Base-by-base conservation (phyloP, 1,139 yeast genomes). In the Wickerhamomyces sp. region DNA sequence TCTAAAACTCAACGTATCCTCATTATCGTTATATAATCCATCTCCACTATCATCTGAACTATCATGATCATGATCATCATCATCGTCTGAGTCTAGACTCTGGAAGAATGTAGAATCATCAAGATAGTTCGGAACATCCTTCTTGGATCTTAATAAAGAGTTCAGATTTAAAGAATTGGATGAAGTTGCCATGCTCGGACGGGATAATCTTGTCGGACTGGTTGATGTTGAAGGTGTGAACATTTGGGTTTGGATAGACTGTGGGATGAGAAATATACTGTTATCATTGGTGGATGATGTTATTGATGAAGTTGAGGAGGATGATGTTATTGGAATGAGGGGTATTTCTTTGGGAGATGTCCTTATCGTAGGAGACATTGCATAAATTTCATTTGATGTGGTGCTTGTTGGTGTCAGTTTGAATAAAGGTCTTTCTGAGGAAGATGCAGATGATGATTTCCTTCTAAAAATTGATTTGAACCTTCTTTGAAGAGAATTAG, bases 381-480 rank as follows among this genome's bases (percentile, higher is more conserved):
- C 31, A 23, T n/a, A 13, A 6, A 34, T 36, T 14, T n/a, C 34
- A 10, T 18, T 18, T 18, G 48, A 40, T 23, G 47, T 40, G 4
- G 52, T 40, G 13, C 45, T 36, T 11, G 43, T 36, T 36, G 45
- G 37, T 4, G 46, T n/a, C 11, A 32, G 14, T 14, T 33, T 37
- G 29, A 44, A 18, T 27, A 31, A 34, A 23, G 50, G 48, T 13
- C 7, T 15, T 35, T 34, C 44, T 36, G 37, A 27, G 10, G 36
- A 30, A 2, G 51, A 41, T n/a, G 50, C 36, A n/a, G 55, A n/a
- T 14, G 9, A 46, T 23, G 55, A 39, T 39, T 53, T 45, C 41
- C 59, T 52, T 36, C 45, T 52, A 43, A 56, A 56, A n/a, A 57
- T 50, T 2, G 59, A 54, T 45, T 45, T 55, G 47, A 57, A 54